Conservation (phyloP, 2,329 filamentous ascomycete species). For the Aureobasidium sp. region DNA sequence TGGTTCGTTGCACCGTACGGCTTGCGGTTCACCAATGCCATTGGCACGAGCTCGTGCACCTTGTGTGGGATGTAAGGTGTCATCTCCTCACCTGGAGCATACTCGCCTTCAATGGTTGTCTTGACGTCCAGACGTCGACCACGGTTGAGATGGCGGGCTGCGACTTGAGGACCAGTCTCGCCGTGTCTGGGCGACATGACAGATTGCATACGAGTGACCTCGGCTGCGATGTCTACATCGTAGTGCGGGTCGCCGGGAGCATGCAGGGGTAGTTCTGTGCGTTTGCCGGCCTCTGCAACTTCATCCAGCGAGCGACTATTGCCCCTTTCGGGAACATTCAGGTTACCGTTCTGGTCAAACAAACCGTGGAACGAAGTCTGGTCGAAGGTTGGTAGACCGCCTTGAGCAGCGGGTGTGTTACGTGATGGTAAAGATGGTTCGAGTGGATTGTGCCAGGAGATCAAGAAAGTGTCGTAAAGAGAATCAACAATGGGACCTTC, state of each 20-base stretch:
- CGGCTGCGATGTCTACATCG: slow-evolving; percentile 53
- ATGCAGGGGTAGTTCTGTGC: slow-evolving; percentile 45
- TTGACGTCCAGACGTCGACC: slow-evolving; percentile 24
- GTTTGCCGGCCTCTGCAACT: slow-evolving; percentile 18
- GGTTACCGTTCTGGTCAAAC: slow-evolving; percentile 26
- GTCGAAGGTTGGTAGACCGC: slow-evolving; percentile 28
- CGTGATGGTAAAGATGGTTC: slow-evolving; percentile 54
- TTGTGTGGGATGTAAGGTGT: slow-evolving; percentile 57
- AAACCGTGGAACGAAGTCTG: slow-evolving; percentile 27
- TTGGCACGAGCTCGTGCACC: slow-evolving; percentile 53
- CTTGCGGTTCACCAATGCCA: slow-evolving; percentile 63
- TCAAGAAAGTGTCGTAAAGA: slow-evolving; percentile 65
- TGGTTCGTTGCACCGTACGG: slow-evolving; percentile 61
- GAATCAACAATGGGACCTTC: slow-evolving; percentile 72
- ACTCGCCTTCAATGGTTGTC: slow-evolving; percentile 45
- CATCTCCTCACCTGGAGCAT: slow-evolving; percentile 50
- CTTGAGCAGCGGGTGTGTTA: slow-evolving; percentile 42
- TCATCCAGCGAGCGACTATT: slow-evolving; percentile 13
- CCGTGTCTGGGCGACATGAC: slow-evolving; percentile 43
- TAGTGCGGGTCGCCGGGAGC: slow-evolving; percentile 56
- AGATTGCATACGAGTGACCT: slow-evolving; percentile 56
- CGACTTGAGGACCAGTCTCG: slow-evolving; percentile 52
- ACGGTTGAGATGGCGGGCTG: slow-evolving; percentile 56
- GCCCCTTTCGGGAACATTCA: slow-evolving; percentile 20
- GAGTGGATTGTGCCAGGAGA: slow-evolving; percentile 62